phyloP scores from a whole-genome alignment of 371 early-diverging fungal species.

The Lichtheimia ramosa region DNA sequence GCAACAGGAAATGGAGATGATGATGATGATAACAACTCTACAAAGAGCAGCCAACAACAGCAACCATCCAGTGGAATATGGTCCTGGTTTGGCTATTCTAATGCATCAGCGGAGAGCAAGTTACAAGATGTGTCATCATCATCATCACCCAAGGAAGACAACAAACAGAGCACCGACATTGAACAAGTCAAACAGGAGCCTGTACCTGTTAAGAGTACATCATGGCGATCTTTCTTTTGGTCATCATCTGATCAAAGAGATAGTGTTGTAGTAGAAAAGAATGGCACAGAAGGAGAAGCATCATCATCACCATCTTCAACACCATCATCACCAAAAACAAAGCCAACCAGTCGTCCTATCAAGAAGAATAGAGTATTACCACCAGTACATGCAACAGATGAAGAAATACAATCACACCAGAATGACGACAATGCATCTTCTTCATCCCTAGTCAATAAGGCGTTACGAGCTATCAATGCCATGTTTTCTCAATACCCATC shows the following conservation, averaged over 20 bases:
- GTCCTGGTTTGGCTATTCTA: slow-evolving; percentile 17
- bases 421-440: neutral
- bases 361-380: slow-evolving; percentile 18
- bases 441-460: slow-evolving; percentile 11
- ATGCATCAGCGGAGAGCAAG: neutral
- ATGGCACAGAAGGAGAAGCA: neutral
- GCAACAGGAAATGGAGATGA: neutral
- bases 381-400: neutral
- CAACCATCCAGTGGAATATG: slow-evolving; percentile 7
- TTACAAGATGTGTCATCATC: neutral
- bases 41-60: neutral
- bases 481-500: slow-evolving; percentile 16
- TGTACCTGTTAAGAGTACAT: slow-evolving; percentile 1
- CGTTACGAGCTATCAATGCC: slow-evolving; percentile 20
- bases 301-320: neutral
- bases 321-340: neutral
- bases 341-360: neutral
- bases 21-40: neutral
- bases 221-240: slow-evolving; percentile 20
- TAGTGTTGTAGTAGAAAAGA: slow-evolving; percentile 4
- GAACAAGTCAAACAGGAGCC: neutral
- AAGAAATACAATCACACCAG: neutral
- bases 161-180: neutral
- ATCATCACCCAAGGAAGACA: neutral
- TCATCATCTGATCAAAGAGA: slow-evolving; percentile 1